Evolutionary conservation across 1,284 basidiomycete species (phyloP), one percentile per base, ranked within the genome.

Genomic region (Moesziomyces antarcticus): DNA sequence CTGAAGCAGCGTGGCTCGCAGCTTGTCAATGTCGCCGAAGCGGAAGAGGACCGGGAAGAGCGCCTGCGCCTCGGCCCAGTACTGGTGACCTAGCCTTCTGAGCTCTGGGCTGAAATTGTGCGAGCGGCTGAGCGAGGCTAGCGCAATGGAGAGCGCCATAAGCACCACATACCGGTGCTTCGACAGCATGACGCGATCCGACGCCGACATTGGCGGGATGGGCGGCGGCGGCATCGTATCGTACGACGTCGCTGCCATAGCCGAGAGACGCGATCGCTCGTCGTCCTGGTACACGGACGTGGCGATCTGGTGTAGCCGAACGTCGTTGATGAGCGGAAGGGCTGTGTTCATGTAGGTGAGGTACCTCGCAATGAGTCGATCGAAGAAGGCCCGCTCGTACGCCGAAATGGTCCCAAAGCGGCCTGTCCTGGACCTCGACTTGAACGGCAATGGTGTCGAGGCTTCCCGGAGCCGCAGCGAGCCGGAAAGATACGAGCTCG

Each of bases 41-140:
- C 65, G 54, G 27, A 65, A 64, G 6, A 58, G 42, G 1, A 63
- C 45, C 0, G 62, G 56, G 21, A 67, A 56, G 10, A 66, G 49
- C 9, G 58, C 55, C 35, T 70, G 66, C 20, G 62, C 72, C 43
- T 70, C 66, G 8, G 46, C 41, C 72, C 72, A 74, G 35, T 66
- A 69, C 37, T 74, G 67, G 35, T 70, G 61, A 1, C 66, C 72
- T 0, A 74, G 50, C 11, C 67, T 53, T 16, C 63, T 55, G 16
- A 74, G 63, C 45, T 74, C 72, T 1, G 72, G 68, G 50, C 72
- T 74, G 47, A 66, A 74, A 41, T 74, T 69, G 35, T 70, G 66
- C n/a, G 66, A 66, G 8, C 68, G 62, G 10, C 66, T 53, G 3
- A 75, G 59, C 5, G 73, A 75, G 9, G 67, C 73, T 16, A 71